Evolutionary conservation across 805 yeast species (phyloP).

Genomic region (Ogataea ramenticola): DNA sequence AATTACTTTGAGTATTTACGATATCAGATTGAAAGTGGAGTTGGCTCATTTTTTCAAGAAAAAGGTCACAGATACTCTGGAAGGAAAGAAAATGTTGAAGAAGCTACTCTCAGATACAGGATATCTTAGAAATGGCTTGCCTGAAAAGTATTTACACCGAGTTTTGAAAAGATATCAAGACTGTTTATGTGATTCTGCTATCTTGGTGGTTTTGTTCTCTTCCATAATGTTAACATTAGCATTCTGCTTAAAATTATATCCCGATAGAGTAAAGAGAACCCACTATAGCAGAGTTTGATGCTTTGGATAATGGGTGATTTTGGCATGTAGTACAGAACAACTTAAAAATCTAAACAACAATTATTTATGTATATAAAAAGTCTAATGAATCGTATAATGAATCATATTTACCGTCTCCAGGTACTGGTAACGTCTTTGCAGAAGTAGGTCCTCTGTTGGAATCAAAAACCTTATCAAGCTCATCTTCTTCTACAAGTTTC

Average conservation of each 20-base stretch:
- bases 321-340: background rate
- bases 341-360: background rate
- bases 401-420: conserved; percentile 6
- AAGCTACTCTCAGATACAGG: conserved; percentile 17
- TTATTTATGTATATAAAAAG: conserved; percentile 5
- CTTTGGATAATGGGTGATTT: no score
- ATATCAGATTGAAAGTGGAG: conserved; percentile 22
- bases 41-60: conserved; percentile 25
- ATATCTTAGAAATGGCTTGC: conserved; percentile 25
- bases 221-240: conserved; percentile 16
- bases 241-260: conserved; percentile 15
- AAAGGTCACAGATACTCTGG: conserved; percentile 11
- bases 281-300: background rate
- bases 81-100: conserved; percentile 16
- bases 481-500: conserved; percentile 7
- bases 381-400: conserved; percentile 9
- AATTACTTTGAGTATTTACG: conserved; percentile 30
- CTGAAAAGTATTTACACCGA: conserved; percentile 14
- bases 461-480: conserved; percentile 1
- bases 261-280: background rate
- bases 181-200: conserved; percentile 19
- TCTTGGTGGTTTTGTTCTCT: conserved; percentile 19
- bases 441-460: no score
- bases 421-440: background rate
- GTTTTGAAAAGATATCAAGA: conserved; percentile 24